Percentiles rank a stretch among this genome's conserved stretches.
These are phyloP conservation scores for Penicillium manginii DNA, from an alignment of 495 filamentous ascomycete species.

Conservation along the genomic window DNA sequence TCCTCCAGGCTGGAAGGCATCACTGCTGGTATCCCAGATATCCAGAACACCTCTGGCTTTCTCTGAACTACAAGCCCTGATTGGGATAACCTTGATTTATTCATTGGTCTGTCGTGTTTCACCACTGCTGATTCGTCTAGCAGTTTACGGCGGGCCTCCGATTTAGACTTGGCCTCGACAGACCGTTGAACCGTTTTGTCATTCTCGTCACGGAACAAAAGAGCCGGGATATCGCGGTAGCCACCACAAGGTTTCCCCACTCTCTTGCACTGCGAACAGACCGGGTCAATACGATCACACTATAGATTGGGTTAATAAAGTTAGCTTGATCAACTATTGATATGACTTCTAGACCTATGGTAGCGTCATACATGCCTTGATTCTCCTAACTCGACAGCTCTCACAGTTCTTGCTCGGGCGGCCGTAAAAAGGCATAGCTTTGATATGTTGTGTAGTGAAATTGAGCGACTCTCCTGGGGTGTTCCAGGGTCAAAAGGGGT, in stretches of 20 bases:
- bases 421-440: slow-evolving; percentile 30
- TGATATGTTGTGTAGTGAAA: not conserved
- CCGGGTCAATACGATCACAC: slow-evolving; percentile 30
- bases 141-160: slow-evolving; percentile 14
- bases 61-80: slow-evolving; percentile 6
- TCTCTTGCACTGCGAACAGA: slow-evolving; percentile 30
- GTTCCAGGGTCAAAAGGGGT: slow-evolving; percentile 14
- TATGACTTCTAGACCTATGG: not conserved
- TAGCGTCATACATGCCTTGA: slow-evolving; percentile 21
- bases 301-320: slow-evolving; percentile 4
- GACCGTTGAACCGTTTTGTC: slow-evolving; percentile 25
- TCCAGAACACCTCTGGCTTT: not conserved
- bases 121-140: slow-evolving; percentile 4
- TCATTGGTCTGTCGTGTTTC: not conserved
- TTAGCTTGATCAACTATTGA: not conserved
- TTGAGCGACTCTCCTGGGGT: not conserved
- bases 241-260: slow-evolving; percentile 29
- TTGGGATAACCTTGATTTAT: not conserved
- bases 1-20: slow-evolving; percentile 20
- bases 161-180: slow-evolving; percentile 20
- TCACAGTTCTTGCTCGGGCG: slow-evolving; percentile 27
- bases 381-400: slow-evolving; percentile 29
- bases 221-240: slow-evolving; percentile 26
- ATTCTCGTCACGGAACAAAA: slow-evolving; percentile 29
- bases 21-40: slow-evolving; percentile 5